A percentile compares a stretch with the other conserved stretches of the same genome.
phyloP scores from a whole-genome alignment of 768 basidiomycete species.

The Russula foetens region DNA sequence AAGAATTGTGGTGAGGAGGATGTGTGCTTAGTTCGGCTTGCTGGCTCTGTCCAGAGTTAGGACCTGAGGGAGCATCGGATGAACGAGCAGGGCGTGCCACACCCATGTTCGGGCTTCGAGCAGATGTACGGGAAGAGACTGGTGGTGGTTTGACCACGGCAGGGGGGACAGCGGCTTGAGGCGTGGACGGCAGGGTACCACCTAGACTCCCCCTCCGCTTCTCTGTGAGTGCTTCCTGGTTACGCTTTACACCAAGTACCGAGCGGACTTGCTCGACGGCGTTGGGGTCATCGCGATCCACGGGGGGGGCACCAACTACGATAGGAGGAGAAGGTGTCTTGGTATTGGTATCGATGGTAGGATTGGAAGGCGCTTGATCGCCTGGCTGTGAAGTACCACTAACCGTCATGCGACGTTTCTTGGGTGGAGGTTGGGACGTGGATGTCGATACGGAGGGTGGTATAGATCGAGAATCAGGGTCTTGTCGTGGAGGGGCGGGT shows the following conservation, averaged over 20 bases:
- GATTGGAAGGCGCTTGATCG: conserved; percentile 42
- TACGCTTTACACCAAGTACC: conserved; percentile 56
- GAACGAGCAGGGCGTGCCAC: conserved; percentile 22
- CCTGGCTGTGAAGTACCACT: conserved; percentile 49
- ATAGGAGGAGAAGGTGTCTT: conserved; percentile 60
- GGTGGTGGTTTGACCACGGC: conserved; percentile 24
- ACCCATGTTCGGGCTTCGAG: conserved; percentile 19
- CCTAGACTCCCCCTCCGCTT: conserved; percentile 57
- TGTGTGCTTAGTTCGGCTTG: conserved; percentile 14
- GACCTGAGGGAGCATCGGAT: conserved; percentile 19
- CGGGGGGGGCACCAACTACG: conserved; percentile 47
- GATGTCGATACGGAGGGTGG: conserved; percentile 12
- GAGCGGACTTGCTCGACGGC: conserved; percentile 57
- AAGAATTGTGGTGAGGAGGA: conserved; percentile 32
- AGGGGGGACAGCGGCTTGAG: conserved; percentile 17
- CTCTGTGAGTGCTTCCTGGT: conserved; percentile 63
- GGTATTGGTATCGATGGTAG: conserved; percentile 21
- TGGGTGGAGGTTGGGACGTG: conserved; percentile 27
- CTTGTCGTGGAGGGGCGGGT: conserved; percentile 1
- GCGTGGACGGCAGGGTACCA: conserved; percentile 24
- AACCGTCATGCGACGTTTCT: conserved; percentile 67
- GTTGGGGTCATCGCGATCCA: conserved; percentile 49
- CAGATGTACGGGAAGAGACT: conserved; percentile 27
- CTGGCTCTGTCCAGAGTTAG: conserved; percentile 24
- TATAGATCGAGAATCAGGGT: conserved; percentile 11